Base-by-base conservation (phyloP, 2,329 filamentous ascomycete species). In the Venturia pyrina region DNA sequence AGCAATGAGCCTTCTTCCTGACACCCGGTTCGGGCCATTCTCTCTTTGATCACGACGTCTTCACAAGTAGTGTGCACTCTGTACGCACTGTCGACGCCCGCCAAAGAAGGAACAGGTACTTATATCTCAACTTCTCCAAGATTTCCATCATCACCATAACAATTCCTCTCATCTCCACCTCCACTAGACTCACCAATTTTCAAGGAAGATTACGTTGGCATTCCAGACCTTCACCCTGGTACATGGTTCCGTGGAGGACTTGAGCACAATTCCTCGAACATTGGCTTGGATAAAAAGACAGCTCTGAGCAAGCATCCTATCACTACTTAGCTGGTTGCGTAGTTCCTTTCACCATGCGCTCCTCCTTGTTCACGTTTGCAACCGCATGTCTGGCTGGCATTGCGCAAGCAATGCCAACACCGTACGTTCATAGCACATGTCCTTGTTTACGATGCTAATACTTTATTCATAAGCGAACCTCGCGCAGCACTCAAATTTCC, bases 401-500 rank as follows among this genome's bases (percentile, higher is more conserved):
- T 34, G 40, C 60, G 60, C 60, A 40, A 62, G 60, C 60, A 28
- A 21, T 46, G 7, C 60, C 60, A 44, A n/a, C n/a, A 21, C 1
- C 10, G 60, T 62, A 62, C 10, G 60, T 41, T n/a, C 28, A 3
- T 60, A 8, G 40, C 11, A 17, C 13, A 10, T 24, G 1, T 41
- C 11, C 19, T 21, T 4, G 21, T 2, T 3, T 17, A 5, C 44
- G 11, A 43, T 46, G 40, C 60, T 62, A 28, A 62, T 10, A 24
- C 17, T 19, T 1, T n/a, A n/a, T 17, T 1, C 34, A 43, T 21
- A 24, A 44, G 19, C 10, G 40, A 15, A 15, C n/a, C 60, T 62
- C n/a, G 19, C 37, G 37, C 40, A 28, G 57, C 21, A 32, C 44
- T 63, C 43, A 74, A 79, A 43, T 87, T 86, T 69, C 74, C 82